phyloP scores from a whole-genome alignment of 2,329 filamentous ascomycete genomes.

The Colletotrichum tofieldiae region DNA sequence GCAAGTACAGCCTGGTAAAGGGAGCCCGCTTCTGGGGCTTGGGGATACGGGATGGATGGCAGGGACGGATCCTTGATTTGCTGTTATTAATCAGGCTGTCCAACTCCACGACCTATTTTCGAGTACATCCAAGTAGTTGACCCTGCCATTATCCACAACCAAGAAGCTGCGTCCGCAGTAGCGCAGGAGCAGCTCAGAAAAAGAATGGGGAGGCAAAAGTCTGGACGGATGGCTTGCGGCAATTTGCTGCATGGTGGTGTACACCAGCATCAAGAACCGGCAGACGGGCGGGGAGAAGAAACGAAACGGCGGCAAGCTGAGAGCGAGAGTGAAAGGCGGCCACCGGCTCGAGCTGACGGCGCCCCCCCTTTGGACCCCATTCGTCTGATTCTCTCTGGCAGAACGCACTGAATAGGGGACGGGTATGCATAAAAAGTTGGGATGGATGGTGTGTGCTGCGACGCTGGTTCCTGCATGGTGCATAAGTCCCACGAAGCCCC shows the following conservation, averaged over 20 bases:
- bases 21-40: not conserved
- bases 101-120: constrained; percentile 3
- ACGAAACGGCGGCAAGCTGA: constrained; percentile 29
- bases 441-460: constrained; percentile 34
- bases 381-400: not conserved
- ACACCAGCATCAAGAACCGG: constrained; percentile 9
- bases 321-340: not conserved
- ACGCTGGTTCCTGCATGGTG: constrained; percentile 37
- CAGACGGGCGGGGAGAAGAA: constrained; percentile 19
- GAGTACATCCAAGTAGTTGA: constrained; percentile 17
- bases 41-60: constrained; percentile 26
- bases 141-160: constrained; percentile 18
- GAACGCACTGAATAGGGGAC: constrained; percentile 34
- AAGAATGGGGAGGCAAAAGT: constrained; percentile 21
- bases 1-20: constrained; percentile 12
- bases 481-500: constrained; percentile 1
- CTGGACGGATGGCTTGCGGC: constrained; percentile 1
- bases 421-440: constrained; percentile 31
- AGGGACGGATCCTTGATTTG: constrained; percentile 14
- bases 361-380: constrained; percentile 21
- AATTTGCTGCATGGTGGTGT: not conserved
- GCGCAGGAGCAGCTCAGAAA: not conserved
- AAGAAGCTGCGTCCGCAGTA: constrained; percentile 15
- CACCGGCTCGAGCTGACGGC: not conserved
- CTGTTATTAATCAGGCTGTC: not conserved